Conservation (phyloP, 169 alveolate species). For the Cytauxzoon felis region DNA sequence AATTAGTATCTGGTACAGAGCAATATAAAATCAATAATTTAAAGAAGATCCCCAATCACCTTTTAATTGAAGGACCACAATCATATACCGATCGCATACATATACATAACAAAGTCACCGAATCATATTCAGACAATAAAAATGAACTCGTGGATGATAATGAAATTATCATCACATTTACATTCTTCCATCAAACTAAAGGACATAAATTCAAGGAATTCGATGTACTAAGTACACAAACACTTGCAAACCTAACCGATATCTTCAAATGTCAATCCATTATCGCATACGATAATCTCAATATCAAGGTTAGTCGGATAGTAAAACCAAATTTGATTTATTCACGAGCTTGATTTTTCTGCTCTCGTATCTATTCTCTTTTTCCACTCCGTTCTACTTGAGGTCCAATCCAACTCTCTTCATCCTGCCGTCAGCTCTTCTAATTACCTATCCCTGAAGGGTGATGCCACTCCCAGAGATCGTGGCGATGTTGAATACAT, state of each 20-base stretch:
- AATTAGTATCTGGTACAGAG: conserved; percentile 18
- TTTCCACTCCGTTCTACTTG: no score
- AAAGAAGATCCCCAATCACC: neutral
- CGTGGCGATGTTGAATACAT: no score
- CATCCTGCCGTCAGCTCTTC: no score
- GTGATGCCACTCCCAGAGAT: no score
- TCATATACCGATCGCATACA: conserved; percentile 3
- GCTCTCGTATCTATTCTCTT: no score
- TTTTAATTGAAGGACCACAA: conserved; percentile 37
- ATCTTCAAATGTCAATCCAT: conserved; percentile 68
- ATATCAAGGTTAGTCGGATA: conserved; percentile 23
- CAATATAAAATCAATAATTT: conserved; percentile 1
- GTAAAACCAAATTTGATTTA: conserved; percentile 61
- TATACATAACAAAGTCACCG: conserved; percentile 34
- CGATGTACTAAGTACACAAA: conserved; percentile 74
- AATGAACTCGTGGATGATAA: conserved; percentile 38
- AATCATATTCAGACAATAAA: neutral
- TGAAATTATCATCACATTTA: conserved; percentile 55
- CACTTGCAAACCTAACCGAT: conserved; percentile 71
- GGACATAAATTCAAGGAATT: conserved; percentile 78
- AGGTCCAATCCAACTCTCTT: no score
- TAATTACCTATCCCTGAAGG: no score
- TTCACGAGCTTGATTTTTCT: conserved; percentile 47
- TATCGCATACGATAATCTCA: conserved; percentile 28
- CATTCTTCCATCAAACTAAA: conserved; percentile 75